Conservation (phyloP, 192 early-diverging fungal genomes). For the Globomyces pollinis-pini region DNA sequence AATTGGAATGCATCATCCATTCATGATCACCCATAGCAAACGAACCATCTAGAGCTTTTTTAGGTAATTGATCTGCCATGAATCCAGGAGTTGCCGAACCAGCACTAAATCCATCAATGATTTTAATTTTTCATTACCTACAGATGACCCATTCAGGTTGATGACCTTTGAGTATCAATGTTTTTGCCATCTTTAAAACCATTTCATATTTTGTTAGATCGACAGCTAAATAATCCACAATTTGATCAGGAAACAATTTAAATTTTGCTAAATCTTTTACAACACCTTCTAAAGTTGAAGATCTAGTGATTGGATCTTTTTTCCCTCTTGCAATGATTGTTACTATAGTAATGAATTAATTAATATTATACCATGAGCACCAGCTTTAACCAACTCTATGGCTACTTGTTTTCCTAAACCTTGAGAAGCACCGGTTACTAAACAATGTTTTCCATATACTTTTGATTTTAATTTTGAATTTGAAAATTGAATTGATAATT, state of each 20-base stretch:
- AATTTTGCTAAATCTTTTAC: conserved; percentile 10
- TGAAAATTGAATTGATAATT: background rate
- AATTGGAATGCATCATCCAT: conserved; percentile 32
- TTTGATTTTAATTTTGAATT: background rate
- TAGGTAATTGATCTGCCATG: conserved; percentile 22
- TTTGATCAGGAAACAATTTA: conserved; percentile 6
- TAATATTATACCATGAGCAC: too few relatives aligned
- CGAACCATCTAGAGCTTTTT: background rate
- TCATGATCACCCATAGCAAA: conserved; percentile 11
- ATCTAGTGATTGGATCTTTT: background rate
- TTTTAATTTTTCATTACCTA: too few relatives aligned
- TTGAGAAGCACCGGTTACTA: conserved; percentile 28
- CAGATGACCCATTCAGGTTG: conserved; percentile 6
- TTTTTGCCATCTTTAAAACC: conserved; percentile 17
- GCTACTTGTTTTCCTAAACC: conserved; percentile 19
- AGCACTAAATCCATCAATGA: too few relatives aligned
- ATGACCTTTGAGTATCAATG: conserved; percentile 15
- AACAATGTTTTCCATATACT: conserved; percentile 25
- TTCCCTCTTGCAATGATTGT: conserved; percentile 37
- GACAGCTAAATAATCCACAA: conserved; percentile 11
- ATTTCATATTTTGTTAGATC: conserved; percentile 16
- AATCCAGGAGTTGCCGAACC: conserved; percentile 22
- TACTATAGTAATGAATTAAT: too few relatives aligned
- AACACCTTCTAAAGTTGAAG: conserved; percentile 16
- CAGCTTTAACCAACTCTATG: conserved; percentile 16